Evolutionary conservation across 1,284 basidiomycete genomes (phyloP).

Genomic region (Vanrija sp.): DNA sequence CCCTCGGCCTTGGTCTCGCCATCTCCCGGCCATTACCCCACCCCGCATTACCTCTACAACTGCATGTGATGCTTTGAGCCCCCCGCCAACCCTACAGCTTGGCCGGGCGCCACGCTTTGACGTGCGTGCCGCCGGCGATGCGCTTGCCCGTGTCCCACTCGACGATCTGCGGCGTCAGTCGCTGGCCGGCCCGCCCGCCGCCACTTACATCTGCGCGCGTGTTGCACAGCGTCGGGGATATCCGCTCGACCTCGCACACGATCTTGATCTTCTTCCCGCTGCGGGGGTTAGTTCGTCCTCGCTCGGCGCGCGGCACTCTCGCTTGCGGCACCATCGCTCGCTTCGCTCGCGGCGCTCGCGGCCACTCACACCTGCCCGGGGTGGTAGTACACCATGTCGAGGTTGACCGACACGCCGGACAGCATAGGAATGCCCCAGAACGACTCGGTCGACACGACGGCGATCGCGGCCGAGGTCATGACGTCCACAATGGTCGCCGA

Average conservation of each 20-base stretch:
- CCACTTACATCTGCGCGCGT: background rate
- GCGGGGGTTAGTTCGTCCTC: background rate
- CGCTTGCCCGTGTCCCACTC: constrained; percentile 23
- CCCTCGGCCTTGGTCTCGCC: no score
- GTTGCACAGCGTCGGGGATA: background rate
- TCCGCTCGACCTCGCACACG: background rate
- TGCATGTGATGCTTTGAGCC: no score
- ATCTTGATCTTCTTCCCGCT: constrained; percentile 1
- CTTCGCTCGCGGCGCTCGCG: background rate
- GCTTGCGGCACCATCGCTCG: background rate
- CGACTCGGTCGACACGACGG: constrained; percentile 18
- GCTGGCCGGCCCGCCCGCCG: background rate
- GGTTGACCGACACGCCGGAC: constrained; percentile 26
- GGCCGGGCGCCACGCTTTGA: constrained; percentile 23
- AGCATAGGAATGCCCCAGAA: constrained; percentile 39
- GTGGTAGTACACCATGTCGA: constrained; percentile 31
- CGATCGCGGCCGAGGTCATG: constrained; percentile 1
- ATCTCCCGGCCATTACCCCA: no score
- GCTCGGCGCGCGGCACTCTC: background rate
- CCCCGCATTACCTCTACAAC: no score
- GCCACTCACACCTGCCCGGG: constrained; percentile 9
- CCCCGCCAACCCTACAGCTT: no score
- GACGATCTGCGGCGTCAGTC: constrained; percentile 3
- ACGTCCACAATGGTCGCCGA: constrained; percentile 29
- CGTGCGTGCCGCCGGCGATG: constrained; percentile 24